Evolutionary conservation across 2,329 filamentous ascomycete species (phyloP).

Genomic region (Fusarium algeriense): DNA sequence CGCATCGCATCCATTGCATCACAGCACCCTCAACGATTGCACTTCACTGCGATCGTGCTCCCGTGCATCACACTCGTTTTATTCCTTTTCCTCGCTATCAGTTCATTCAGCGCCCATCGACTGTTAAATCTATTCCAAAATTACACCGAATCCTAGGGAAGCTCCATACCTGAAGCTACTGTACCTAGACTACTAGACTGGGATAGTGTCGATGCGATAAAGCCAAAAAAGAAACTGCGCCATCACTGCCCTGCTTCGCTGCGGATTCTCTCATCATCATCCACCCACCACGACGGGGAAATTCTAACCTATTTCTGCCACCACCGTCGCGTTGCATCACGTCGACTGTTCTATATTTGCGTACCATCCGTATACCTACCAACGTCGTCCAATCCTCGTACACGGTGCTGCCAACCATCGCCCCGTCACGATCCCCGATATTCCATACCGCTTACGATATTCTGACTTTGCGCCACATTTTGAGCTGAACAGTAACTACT

Average conservation of each 20-base stretch:
- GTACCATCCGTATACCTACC: constrained; percentile 12
- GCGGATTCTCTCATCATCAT: constrained; percentile 34
- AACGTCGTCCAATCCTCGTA: constrained; percentile 20
- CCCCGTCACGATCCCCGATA: constrained; percentile 13
- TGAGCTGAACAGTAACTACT: constrained; percentile 9
- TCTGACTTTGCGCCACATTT: constrained; percentile 37
- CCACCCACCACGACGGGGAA: constrained; percentile 14
- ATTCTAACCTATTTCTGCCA: constrained; percentile 23
- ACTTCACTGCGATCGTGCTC: constrained; percentile 1
- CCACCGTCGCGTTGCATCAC: constrained; percentile 5
- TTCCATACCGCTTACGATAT: constrained; percentile 25
- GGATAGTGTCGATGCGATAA: constrained; percentile 19
- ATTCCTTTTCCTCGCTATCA: background rate
- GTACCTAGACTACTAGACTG: constrained; percentile 11
- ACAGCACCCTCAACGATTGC: constrained; percentile 3
- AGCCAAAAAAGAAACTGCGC: constrained; percentile 24
- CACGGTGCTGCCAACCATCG: constrained; percentile 11
- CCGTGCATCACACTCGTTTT: constrained; percentile 4
- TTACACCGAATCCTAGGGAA: constrained; percentile 22
- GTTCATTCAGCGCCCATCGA: background rate
- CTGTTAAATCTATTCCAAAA: constrained; percentile 4
- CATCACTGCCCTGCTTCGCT: constrained; percentile 28
- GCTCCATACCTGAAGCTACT: constrained; percentile 21
- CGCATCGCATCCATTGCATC: constrained; percentile 18
- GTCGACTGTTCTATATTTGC: constrained; percentile 1